A percentile compares a stretch with the other conserved stretches of the same genome.
phyloP scores from a whole-genome alignment of 163 green algal species.

The Scenedesmus sp. region DNA sequence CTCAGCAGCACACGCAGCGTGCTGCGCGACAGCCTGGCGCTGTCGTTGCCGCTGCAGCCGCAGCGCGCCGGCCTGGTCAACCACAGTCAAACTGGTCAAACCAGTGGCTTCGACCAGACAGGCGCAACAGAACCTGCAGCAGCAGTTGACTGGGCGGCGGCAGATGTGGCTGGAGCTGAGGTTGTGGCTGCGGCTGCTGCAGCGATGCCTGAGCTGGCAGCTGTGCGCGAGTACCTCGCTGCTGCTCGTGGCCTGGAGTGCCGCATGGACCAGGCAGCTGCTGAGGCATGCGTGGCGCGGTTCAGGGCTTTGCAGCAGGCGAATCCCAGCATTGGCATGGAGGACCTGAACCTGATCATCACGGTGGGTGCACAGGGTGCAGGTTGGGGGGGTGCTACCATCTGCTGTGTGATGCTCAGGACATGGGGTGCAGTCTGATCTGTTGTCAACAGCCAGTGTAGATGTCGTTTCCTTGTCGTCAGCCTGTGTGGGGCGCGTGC shows the following conservation, averaged over 20 bases:
- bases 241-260: conserved; percentile 55
- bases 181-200: conserved; percentile 8
- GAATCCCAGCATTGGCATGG: conserved; percentile 5
- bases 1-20: conserved; percentile 61
- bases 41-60: neutral
- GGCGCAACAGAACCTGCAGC: neutral
- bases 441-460: neutral
- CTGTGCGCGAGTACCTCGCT: conserved; percentile 67
- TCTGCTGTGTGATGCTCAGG: neutral
- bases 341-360: conserved; percentile 9
- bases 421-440: neutral
- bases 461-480: too few species aligned
- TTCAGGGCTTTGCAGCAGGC: conserved; percentile 53
- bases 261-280: conserved; percentile 52
- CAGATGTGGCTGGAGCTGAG: conserved; percentile 4
- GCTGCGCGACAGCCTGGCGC: neutral
- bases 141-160: conserved; percentile 9
- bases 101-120: neutral
- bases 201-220: conserved; percentile 51
- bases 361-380: conserved; percentile 20
- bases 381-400: neutral
- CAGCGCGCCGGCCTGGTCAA: conserved; percentile 4
- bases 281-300: conserved; percentile 52
- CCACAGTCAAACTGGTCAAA: conserved; percentile 7
- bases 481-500: too few species aligned